Percentiles rank a stretch among this genome's conserved stretches.
Evolutionary conservation across 1,284 basidiomycete genomes (phyloP).

Genomic region (Sanghuangporus weigelae): DNA sequence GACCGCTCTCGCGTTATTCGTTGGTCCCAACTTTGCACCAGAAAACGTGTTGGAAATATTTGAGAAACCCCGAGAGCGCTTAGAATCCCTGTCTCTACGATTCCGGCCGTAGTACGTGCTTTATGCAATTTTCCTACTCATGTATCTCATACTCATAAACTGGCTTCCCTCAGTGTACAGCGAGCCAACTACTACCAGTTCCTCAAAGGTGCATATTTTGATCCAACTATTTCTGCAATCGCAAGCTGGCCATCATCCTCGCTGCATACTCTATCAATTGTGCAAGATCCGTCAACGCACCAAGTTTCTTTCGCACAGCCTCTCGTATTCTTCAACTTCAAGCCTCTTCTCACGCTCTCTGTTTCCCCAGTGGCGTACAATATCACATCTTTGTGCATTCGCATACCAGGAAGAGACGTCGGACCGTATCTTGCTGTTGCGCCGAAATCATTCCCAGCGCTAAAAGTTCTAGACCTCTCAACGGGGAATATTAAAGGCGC

Average conservation of each 20-base stretch:
- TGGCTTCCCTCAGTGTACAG: slow-evolving; percentile 42
- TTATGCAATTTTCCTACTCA: neutral
- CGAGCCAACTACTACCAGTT: slow-evolving; percentile 66
- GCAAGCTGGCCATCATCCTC: slow-evolving; percentile 47
- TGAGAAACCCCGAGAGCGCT: slow-evolving; percentile 29
- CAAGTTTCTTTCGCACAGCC: slow-evolving; percentile 58
- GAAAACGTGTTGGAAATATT: slow-evolving; percentile 63
- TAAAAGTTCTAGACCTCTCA: slow-evolving; percentile 52
- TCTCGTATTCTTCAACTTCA: slow-evolving; percentile 64
- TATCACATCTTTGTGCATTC: slow-evolving; percentile 47
- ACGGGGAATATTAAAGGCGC: slow-evolving; percentile 44
- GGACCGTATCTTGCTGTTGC: slow-evolving; percentile 35
- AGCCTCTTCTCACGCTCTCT: slow-evolving; percentile 41
- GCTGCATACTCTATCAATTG: slow-evolving; percentile 49
- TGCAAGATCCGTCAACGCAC: slow-evolving; percentile 55
- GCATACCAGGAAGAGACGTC: slow-evolving; percentile 55
- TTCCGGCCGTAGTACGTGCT: slow-evolving; percentile 65
- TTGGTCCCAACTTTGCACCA: slow-evolving; percentile 60
- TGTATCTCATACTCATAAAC: neutral
- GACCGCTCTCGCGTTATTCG: slow-evolving; percentile 42
- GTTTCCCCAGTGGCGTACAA: slow-evolving; percentile 38
- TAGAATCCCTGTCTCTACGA: slow-evolving; percentile 46
- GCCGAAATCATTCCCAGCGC: slow-evolving; percentile 31
- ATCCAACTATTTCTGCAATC: slow-evolving; percentile 48
- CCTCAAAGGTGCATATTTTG: slow-evolving; percentile 69